Base-by-base conservation (phyloP, 352 stramenopile genomes). In the Globisporangium nagaii region DNA sequence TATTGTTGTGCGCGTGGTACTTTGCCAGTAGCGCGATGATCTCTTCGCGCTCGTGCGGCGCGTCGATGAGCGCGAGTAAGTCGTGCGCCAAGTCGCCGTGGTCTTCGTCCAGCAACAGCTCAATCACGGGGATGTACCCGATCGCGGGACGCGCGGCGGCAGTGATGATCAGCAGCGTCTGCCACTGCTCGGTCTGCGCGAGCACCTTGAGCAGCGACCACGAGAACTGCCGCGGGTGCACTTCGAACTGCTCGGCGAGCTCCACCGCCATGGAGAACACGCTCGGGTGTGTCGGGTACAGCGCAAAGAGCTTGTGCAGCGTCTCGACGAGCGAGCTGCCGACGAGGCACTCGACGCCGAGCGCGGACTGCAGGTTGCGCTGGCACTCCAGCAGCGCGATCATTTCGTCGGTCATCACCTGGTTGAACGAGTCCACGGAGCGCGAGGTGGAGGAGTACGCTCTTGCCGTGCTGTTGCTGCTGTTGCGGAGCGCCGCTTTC, bases 191-290 rank as follows among this genome's bases (percentile, higher is more conserved):
- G 10, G 57, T 84, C 37, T 71, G 62, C 2, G 62, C 51, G 1
- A 86, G 54, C 6, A 79, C 64, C 17, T 65, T 65, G 37, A 85
- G 53, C 22, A 86, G 31, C 20, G 63, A 69, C 63, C 66, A 84
- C 66, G 73, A 86, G 47, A 86, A 80, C 58, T 85, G 75, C 19
- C 62, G 66, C 28, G 78, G 75, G 22, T 68, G 66, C 15, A 88
- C 53, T 8, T 53, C 46, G 34, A 76, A 79, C 25, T 77, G 60
- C 41, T 78, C 64, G 8, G 64, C 75, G 49, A 76, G 51, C n/a
- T 67, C 50, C 0, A 82, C 65, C 15, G 73, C 65, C 1, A 65
- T 39, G 3, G 59, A 28, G 10, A 88, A 63, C 30, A 72, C 68
- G 11, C 66, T 53, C 12, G 56, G 54, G 31, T 82, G 63, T 2